Conservation (phyloP, 768 basidiomycete genomes). For the Rickenella mellea region DNA sequence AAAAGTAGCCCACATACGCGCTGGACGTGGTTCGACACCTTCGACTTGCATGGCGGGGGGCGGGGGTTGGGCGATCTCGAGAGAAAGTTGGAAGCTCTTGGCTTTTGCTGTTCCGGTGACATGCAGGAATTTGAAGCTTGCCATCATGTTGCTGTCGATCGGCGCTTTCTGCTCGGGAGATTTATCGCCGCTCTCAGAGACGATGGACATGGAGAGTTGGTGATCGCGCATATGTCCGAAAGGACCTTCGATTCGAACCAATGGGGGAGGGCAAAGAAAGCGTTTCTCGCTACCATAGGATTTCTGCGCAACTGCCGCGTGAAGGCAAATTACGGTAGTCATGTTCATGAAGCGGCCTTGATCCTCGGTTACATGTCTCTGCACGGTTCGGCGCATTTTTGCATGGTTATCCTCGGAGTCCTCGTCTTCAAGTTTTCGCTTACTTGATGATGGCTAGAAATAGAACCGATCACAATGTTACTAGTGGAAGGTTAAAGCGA, state of each 20-base stretch:
- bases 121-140: constrained; percentile 87
- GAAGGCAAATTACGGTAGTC: constrained; percentile 85
- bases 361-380: constrained; percentile 73
- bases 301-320: constrained; percentile 92
- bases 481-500: neutral
- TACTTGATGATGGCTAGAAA: constrained; percentile 36
- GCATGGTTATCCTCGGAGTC: constrained; percentile 54
- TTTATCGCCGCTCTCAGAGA: constrained; percentile 74
- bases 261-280: constrained; percentile 87
- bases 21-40: constrained; percentile 21
- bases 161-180: constrained; percentile 79
- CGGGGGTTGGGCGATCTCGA: constrained; percentile 76
- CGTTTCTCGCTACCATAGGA: constrained; percentile 94
- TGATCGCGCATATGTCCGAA: constrained; percentile 76
- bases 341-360: constrained; percentile 71
- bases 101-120: constrained; percentile 84
- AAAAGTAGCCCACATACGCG: constrained; percentile 84
- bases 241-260: constrained; percentile 87
- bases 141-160: constrained; percentile 74
- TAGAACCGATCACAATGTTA: neutral
- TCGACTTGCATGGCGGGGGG: constrained; percentile 12
- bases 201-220: constrained; percentile 77
- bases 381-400: constrained; percentile 79
- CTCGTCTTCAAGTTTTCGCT: constrained; percentile 68
- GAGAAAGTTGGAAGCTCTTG: constrained; percentile 80